phyloP scores from a whole-genome alignment of 2,329 filamentous ascomycete species.

The Sphaerulina vaccinii region DNA sequence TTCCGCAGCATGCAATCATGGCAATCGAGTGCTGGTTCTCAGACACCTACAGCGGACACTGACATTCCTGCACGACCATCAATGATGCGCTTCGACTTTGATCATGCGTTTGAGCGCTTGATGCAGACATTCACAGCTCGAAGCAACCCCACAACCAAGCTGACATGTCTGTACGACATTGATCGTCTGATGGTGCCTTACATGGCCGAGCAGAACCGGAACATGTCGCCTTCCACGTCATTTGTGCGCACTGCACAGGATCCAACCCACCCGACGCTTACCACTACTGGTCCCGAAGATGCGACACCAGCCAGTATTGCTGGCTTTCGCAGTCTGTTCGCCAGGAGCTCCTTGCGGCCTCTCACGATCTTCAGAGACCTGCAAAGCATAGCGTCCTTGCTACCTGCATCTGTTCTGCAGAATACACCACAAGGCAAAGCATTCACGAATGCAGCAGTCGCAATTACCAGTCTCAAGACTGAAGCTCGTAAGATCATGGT shows the following conservation, averaged over 20 bases:
- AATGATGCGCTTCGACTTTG: slow-evolving; percentile 52
- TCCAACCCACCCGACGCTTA: neutral
- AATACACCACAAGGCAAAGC: slow-evolving; percentile 64
- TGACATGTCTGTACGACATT: slow-evolving; percentile 78
- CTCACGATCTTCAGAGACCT: slow-evolving; percentile 50
- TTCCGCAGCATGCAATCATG: slow-evolving; percentile 18
- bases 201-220: slow-evolving; percentile 18
- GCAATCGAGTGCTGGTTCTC: slow-evolving; percentile 19
- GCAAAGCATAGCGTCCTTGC: slow-evolving; percentile 60
- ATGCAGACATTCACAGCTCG: slow-evolving; percentile 85
- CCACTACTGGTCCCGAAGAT: neutral
- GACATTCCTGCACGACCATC: neutral
- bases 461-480: slow-evolving; percentile 82
- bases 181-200: slow-evolving; percentile 59
- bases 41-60: slow-evolving; percentile 19
- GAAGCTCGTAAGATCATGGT: slow-evolving; percentile 83
- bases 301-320: slow-evolving; percentile 19
- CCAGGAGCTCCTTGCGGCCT: slow-evolving; percentile 46
- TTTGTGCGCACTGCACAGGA: slow-evolving; percentile 15
- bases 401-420: slow-evolving; percentile 58
- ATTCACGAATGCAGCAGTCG: slow-evolving; percentile 86
- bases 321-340: slow-evolving; percentile 42
- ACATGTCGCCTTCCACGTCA: slow-evolving; percentile 3
- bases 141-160: slow-evolving; percentile 81
- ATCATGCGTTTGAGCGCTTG: slow-evolving; percentile 73